Base-by-base conservation (phyloP, 495 filamentous ascomycete genomes). In the Penicillium egyptiacum region DNA sequence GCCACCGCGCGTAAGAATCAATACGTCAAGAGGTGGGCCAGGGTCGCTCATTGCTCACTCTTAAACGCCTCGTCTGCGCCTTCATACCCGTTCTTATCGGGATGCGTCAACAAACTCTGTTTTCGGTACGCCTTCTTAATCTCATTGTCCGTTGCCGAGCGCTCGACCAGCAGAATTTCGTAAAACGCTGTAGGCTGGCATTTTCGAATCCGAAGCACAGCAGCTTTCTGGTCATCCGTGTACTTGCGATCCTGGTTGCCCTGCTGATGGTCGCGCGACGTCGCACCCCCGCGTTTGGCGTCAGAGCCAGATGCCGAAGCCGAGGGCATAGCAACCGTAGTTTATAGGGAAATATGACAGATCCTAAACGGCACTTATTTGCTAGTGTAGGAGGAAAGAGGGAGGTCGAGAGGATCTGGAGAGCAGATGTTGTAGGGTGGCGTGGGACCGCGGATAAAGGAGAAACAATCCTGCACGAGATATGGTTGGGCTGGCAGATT, bases 91-190 rank as follows among this genome's bases (percentile, higher is more conserved):
- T 97, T 98, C 79, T 98, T 98, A 77, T 98, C 94, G 54, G 94
- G 94, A 78, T 98, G 94, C 54, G 93, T 97, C 64, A 96, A 76
- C 63, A 98, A 75, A 76, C 88, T 91, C 62, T 92, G 77, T 74
- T 97, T 97, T 65, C 92, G 82, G 75, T 98, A 98, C 3, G 94
- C 92, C 80, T 98, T 98, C 73, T 98, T 98, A 67, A 98, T 89
- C 66, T 96, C 92, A 55, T 75, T 74, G 60, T 96, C 92, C 31
- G 83, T 82, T 53, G 86, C 87, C 12, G 87, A 82, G 59, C 81
- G 82, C 65, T 92, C 86, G 41, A 92, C 67, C 7, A 83, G 84
- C 39, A 98, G 75, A 61, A 98, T 97, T 72, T 96, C 94, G 75
- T 98, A 98, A 71, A 92, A 98, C 3, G 88, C 91, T 5, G 90